These are phyloP conservation scores for Sechiopsis laciniata DNA, from an alignment of 306 rosid genomes.

Conservation along the genomic window DNA sequence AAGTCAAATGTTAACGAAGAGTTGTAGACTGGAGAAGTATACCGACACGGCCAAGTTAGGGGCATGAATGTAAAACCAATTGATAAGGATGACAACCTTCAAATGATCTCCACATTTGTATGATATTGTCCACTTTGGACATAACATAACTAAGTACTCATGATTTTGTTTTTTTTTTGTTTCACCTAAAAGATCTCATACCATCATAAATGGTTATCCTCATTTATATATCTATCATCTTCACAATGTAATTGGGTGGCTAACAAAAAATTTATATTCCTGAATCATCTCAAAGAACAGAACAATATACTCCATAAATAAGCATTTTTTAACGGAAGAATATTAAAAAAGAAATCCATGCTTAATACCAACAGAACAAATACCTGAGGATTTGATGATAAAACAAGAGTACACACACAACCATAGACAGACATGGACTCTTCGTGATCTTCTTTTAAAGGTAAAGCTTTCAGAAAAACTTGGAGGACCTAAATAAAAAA, in stretches of 20 bases:
- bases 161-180: too few relatives aligned
- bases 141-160: too few relatives aligned
- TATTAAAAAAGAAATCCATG: neutral
- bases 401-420: constrained; percentile 69
- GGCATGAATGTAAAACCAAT: too few relatives aligned
- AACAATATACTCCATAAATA: neutral
- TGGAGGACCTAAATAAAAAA: constrained; percentile 77
- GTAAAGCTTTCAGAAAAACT: constrained; percentile 79
- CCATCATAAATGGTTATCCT: too few relatives aligned
- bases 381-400: constrained; percentile 89
- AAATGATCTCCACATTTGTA: too few relatives aligned
- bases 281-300: constrained; percentile 1
- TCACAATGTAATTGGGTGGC: neutral
- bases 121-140: too few relatives aligned
- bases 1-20: neutral
- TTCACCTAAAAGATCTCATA: too few relatives aligned
- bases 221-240: neutral
- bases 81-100: too few relatives aligned
- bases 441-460: constrained; percentile 90
- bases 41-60: too few relatives aligned
- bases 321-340: neutral
- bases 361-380: constrained; percentile 18
- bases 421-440: constrained; percentile 89
- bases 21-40: too few relatives aligned
- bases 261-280: neutral